Percentiles rank a stretch among this genome's conserved stretches.
These are phyloP conservation scores for Rosa persica DNA, from an alignment of 306 rosid species.

Conservation along the genomic window DNA sequence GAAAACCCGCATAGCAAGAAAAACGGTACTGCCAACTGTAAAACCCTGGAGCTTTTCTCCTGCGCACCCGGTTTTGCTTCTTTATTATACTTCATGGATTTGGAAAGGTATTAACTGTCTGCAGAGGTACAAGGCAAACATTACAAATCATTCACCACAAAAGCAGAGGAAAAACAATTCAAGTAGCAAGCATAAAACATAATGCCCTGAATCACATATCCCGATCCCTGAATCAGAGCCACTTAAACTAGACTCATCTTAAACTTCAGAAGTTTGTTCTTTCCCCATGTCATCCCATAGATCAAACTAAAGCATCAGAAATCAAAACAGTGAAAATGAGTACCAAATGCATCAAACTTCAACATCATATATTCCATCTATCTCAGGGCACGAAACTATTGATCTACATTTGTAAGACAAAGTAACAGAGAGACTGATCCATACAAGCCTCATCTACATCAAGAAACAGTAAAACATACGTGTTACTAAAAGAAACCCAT, in stretches of 20 bases:
- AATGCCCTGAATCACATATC: neutral
- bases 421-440: neutral
- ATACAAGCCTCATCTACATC: neutral
- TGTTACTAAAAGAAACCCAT: neutral
- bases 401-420: neutral
- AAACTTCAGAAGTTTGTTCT: neutral
- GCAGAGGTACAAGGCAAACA: slow-evolving; percentile 28
- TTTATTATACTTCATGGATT: slow-evolving; percentile 83
- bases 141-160: slow-evolving; percentile 7
- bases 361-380: neutral
- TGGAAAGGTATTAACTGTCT: slow-evolving; percentile 42
- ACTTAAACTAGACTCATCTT: neutral
- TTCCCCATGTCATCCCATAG: neutral
- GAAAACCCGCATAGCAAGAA: slow-evolving; percentile 69
- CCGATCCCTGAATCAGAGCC: neutral
- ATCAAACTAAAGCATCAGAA: neutral
- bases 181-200: neutral
- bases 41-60: slow-evolving; percentile 50
- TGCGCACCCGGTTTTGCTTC: slow-evolving; percentile 73
- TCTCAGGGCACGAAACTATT: neutral
- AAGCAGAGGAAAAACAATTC: neutral
- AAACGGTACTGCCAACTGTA: slow-evolving; percentile 49
- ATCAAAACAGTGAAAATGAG: neutral
- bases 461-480: neutral
- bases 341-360: neutral